These are phyloP conservation scores for Amaranthus cruentus DNA, from an alignment of 148 eudicot species.

Conservation along the genomic window DNA sequence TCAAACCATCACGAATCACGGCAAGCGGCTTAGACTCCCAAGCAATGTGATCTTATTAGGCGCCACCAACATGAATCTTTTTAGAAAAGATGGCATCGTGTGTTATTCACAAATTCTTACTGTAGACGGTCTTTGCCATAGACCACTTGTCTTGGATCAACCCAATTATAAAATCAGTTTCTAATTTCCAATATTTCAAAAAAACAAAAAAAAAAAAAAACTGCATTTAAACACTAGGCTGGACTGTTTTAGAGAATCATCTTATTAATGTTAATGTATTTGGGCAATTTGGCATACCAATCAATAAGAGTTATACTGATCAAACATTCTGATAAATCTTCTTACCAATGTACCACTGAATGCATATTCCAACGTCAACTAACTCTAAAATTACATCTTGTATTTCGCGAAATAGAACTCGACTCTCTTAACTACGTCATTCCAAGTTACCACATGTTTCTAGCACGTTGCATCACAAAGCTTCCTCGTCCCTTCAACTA, in stretches of 20 bases:
- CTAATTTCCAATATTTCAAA: conserved; percentile 52
- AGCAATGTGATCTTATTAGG: conserved; percentile 58
- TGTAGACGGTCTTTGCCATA: no score
- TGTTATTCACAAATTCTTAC: conserved; percentile 17
- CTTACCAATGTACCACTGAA: conserved; percentile 41
- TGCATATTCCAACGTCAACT: conserved; percentile 53
- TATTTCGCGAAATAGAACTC: conserved; percentile 51
- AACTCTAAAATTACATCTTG: conserved; percentile 38
- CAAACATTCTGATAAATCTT: conserved; percentile 42
- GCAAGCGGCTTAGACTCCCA: conserved; percentile 46
- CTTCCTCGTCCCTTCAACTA: conserved; percentile 40
- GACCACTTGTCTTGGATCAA: no score
- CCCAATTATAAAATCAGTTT: conserved; percentile 49
- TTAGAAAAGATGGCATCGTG: conserved; percentile 42
- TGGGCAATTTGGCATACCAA: conserved; percentile 50
- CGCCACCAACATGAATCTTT: conserved; percentile 44
- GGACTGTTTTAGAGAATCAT: no score
- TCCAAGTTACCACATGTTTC: conserved; percentile 64
- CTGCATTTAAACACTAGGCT: no score
- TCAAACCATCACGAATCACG: conserved; percentile 62
- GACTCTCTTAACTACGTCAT: conserved; percentile 48
- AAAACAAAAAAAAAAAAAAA: not conserved
- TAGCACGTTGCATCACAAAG: conserved; percentile 45
- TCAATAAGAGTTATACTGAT: conserved; percentile 56
- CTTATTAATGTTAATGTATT: no score